Conservation (phyloP, 1,139 yeast genomes). For the Sugiyamaella castrensis region DNA sequence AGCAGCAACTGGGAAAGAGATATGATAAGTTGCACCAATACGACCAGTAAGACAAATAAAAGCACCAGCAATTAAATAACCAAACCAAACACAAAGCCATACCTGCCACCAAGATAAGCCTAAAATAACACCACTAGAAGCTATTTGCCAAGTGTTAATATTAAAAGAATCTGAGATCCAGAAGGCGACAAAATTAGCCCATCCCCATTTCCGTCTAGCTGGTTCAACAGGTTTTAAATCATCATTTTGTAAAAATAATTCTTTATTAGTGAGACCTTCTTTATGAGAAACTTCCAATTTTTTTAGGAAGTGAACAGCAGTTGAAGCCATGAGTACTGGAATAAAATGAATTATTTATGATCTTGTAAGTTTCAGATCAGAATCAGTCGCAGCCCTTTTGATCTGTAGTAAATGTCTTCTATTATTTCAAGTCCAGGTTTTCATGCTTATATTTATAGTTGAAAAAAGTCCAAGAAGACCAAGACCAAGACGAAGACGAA, state of each 20-base stretch:
- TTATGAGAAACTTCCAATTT: constrained; percentile 8
- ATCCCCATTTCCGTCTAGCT: constrained; percentile 61
- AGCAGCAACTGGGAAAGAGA: constrained; percentile 72
- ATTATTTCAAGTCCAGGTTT: too few species aligned
- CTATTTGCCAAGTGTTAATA: constrained; percentile 36
- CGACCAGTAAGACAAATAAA: constrained; percentile 64
- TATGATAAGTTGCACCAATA: constrained; percentile 68
- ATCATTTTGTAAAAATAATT: constrained; percentile 14
- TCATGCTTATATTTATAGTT: too few species aligned
- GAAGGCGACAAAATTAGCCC: constrained; percentile 68
- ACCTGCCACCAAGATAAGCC: constrained; percentile 29
- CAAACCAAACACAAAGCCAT: constrained; percentile 38
- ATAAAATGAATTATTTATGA: too few species aligned
- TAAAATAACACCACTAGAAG: constrained; percentile 26
- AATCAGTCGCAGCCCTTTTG: too few species aligned
- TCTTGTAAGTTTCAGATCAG: too few species aligned
- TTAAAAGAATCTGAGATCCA: constrained; percentile 82
- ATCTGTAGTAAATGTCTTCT: too few species aligned
- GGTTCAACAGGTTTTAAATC: constrained; percentile 71
- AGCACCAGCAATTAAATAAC: constrained; percentile 56
- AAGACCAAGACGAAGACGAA: too few species aligned
- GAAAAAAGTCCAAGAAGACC: too few species aligned
- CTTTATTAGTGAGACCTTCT: constrained; percentile 9
- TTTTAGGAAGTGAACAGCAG: neutral
- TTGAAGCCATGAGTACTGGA: neutral